Percentiles rank a stretch among this genome's conserved stretches.
These are phyloP conservation scores for Erigeron philadelphicus DNA, from an alignment of 140 eudicot genomes.

Conservation along the genomic window DNA sequence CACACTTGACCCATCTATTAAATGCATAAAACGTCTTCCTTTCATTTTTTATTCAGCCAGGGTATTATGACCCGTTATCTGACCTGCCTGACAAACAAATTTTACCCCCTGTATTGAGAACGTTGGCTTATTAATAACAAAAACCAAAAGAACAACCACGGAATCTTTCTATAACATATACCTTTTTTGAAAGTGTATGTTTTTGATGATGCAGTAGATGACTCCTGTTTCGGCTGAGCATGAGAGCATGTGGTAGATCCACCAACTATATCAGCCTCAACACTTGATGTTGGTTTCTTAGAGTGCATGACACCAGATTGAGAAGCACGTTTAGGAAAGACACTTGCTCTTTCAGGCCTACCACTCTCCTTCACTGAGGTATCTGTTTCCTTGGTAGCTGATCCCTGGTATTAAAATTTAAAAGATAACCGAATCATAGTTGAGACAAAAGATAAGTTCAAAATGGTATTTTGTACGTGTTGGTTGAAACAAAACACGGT, in stretches of 20 bases:
- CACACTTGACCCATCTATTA: no score
- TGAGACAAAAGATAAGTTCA: neutral
- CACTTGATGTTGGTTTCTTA: constrained; percentile 81
- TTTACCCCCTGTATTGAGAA: neutral
- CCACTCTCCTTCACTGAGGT: constrained; percentile 49
- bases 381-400: constrained; percentile 50
- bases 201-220: constrained; percentile 84
- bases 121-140: no score
- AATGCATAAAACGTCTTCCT: no score
- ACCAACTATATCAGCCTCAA: constrained; percentile 81
- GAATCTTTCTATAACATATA: constrained; percentile 15
- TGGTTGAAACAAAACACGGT: no score
- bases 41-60: neutral
- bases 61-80: neutral
- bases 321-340: constrained; percentile 55
- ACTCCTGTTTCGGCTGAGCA: constrained; percentile 79
- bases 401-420: constrained; percentile 44
- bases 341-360: constrained; percentile 62
- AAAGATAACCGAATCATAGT: neutral
- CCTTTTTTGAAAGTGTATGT: constrained; percentile 70
- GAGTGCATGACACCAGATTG: constrained; percentile 45
- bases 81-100: neutral
- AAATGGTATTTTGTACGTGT: no score
- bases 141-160: no score
- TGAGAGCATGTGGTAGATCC: constrained; percentile 65